These are phyloP conservation scores for Candida pseudocylindracea DNA, from an alignment of 1,139 yeast species.

Conservation along the genomic window DNA sequence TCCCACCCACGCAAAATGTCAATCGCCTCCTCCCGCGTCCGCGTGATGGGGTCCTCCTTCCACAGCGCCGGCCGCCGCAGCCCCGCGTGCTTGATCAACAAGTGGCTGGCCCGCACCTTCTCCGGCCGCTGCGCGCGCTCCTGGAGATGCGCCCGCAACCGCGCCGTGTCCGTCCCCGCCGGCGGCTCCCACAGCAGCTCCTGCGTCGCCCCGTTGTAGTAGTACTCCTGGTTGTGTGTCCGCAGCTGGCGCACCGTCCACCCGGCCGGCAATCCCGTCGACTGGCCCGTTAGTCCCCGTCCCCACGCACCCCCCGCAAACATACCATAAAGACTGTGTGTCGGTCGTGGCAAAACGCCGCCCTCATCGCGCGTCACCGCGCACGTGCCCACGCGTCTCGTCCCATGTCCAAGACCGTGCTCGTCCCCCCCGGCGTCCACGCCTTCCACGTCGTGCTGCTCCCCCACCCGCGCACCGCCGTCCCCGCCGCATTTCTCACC, in stretches of 20 bases:
- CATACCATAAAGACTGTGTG: too few relatives aligned
- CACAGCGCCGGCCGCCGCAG: constrained; percentile 85
- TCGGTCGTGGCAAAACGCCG: too few relatives aligned
- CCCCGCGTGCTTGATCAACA: constrained; percentile 61
- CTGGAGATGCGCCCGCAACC: constrained; percentile 15
- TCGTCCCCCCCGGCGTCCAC: too few relatives aligned
- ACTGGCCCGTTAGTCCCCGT: too few relatives aligned
- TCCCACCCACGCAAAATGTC: constrained; percentile 36
- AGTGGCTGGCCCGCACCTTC: constrained; percentile 29
- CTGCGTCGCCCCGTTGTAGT: constrained; percentile 41
- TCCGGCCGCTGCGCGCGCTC: not conserved
- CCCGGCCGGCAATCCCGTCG: constrained; percentile 62
- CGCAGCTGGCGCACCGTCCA: constrained; percentile 72
- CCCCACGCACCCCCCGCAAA: too few relatives aligned
- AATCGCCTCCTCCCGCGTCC: constrained; percentile 69
- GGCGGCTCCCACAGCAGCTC: constrained; percentile 91
- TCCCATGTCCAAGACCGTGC: too few relatives aligned
- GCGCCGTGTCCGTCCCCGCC: constrained; percentile 46
- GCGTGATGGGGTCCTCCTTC: constrained; percentile 53
- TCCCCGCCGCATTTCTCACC: too few relatives aligned
- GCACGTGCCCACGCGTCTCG: too few relatives aligned
- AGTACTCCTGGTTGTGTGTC: constrained; percentile 73
- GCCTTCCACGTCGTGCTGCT: too few relatives aligned
- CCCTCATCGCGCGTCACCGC: too few relatives aligned
- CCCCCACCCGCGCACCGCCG: too few relatives aligned